Evolutionary conservation across 2,329 filamentous ascomycete species (phyloP).

Genomic region (Phialophora chinensis): DNA sequence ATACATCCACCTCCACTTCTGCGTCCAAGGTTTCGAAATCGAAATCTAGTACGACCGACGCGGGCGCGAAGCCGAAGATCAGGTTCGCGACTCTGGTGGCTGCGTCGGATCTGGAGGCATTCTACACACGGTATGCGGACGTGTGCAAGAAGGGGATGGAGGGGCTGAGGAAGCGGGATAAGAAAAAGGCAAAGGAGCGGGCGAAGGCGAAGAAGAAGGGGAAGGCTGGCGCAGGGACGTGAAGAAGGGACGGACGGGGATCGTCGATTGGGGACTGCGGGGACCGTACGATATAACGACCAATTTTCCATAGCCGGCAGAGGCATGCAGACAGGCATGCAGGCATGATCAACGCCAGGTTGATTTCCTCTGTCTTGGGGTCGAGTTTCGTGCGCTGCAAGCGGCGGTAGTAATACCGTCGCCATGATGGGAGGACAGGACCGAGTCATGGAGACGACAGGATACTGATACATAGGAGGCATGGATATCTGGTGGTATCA

Average conservation of each 20-base stretch:
- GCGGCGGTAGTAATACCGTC: not conserved
- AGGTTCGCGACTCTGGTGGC: slow-evolving; percentile 85
- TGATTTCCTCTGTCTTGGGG: not conserved
- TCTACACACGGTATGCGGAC: slow-evolving; percentile 86
- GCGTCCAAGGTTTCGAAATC: slow-evolving; percentile 37
- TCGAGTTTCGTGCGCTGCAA: not conserved
- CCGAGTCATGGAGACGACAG: not conserved
- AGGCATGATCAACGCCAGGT: not conserved
- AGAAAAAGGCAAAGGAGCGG: slow-evolving; percentile 80
- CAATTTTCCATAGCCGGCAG: not conserved
- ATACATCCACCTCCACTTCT: not conserved
- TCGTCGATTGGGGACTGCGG: not conserved
- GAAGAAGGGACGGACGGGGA: not conserved
- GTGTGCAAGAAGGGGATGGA: slow-evolving; percentile 88
- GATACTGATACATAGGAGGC: not conserved
- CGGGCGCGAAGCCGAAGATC: slow-evolving; percentile 62
- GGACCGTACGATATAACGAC: not conserved
- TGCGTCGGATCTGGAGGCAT: slow-evolving; percentile 74
- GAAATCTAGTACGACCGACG: slow-evolving; percentile 54
- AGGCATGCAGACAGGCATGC: not conserved
- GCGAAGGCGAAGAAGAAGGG: slow-evolving; percentile 75
- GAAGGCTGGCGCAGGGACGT: slow-evolving; percentile 35
- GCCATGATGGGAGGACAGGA: not conserved
- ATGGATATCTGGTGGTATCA: slow-evolving; percentile 6
- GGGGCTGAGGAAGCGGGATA: slow-evolving; percentile 88